A percentile compares a stretch with the other conserved stretches of the same genome.
phyloP scores from a whole-genome alignment of 345 rosid genomes.

The Raphanus sativus region DNA sequence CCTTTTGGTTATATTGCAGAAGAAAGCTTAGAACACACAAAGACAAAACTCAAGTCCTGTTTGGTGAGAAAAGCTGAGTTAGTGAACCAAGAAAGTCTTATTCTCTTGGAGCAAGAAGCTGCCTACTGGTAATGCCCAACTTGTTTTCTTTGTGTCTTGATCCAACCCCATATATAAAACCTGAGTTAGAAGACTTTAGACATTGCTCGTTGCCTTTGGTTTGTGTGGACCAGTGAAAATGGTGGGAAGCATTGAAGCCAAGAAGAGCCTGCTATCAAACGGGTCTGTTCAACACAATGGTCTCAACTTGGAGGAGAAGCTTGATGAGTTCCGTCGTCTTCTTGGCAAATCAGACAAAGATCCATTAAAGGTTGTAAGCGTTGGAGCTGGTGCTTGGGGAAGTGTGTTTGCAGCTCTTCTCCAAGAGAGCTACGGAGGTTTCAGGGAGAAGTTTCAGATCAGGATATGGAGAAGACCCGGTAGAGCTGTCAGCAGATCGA shows the following conservation, averaged over 20 bases:
- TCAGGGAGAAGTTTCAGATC: constrained; percentile 1
- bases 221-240: neutral
- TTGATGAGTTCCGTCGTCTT: neutral
- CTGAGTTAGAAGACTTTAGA: neutral
- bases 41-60: neutral
- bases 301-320: neutral
- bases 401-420: neutral
- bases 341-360: neutral
- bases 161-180: neutral
- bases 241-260: neutral
- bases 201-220: neutral
- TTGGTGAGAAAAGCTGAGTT: neutral
- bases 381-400: neutral
- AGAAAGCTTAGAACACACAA: neutral
- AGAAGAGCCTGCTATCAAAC: neutral
- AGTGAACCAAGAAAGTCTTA: neutral
- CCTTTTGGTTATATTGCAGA: neutral
- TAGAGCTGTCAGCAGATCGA: neutral
- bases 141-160: neutral
- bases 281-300: neutral
- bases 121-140: neutral
- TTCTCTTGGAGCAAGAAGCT: neutral
- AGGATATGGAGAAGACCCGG: neutral
- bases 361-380: neutral
- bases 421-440: neutral